Base-by-base conservation (phyloP, 2,329 filamentous ascomycete genomes). In the Epichloe gansuensis region DNA sequence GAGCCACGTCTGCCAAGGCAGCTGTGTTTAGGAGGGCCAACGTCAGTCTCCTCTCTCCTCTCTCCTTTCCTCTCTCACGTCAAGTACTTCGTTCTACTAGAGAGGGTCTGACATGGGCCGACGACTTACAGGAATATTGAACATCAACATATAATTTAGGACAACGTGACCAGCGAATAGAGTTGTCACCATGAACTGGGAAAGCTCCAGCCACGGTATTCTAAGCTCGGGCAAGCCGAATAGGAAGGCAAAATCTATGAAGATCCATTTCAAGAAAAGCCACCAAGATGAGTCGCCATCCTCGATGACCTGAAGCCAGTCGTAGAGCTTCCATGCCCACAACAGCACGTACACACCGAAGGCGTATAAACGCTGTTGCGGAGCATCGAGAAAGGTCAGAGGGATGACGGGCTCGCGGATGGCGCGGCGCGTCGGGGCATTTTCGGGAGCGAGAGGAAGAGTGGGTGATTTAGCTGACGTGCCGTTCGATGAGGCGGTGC, bases 151-250 rank as follows among this genome's bases (percentile, higher is more conserved):
- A 60, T 83, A 86, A 72, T 96, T 89, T 50, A 87, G 68, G 2
- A 86, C 64, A 3, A 85, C 77, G 66, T 96, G 90, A 3, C 77
- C 59, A 46, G 86, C 67, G 63, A 93, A 94, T 23, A 91, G 70
- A 35, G 79, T 73, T 43, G 86, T 78, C 51, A 88, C 85, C 1
- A 83, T 83, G 38, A 80, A 77, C 62, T 88, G 86, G 44, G 88
- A 88, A 73, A 91, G 88, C 73, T 97, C 90, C 54, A 98, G 75
- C 94, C 93, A 98, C 54, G 93, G 93, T 77, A 98, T 95, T 66
- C 88, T 82, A 61, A 98, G 69, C 59, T 86, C 80, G 17, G 94
- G 91, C 51, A 98, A 72, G 7, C 87, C 87, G 66, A 94, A 95
- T 57, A 97, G 75, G 67, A 91, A 96, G 25, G 85, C 69, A 55